Conservation (phyloP, 441 rosid species). For the Pelargonium citronellum region DNA sequence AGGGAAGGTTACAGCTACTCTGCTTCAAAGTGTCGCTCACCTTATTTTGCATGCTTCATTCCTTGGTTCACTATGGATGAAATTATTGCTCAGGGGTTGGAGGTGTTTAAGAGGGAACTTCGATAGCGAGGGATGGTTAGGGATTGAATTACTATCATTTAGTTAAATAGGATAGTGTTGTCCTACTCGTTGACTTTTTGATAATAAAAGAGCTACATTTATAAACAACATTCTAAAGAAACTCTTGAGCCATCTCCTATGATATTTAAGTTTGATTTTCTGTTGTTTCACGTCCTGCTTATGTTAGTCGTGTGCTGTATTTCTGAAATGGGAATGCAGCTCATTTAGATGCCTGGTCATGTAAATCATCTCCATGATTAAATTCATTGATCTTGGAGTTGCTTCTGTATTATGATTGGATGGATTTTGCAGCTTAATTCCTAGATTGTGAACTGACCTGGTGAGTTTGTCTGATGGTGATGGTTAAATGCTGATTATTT, state of each 20-base stretch:
- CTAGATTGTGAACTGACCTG: constrained; percentile 18
- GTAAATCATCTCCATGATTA: constrained; percentile 20
- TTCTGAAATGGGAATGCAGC: constrained; percentile 15
- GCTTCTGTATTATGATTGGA: constrained; percentile 20
- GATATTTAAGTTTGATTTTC: not conserved
- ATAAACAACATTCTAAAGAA: not conserved
- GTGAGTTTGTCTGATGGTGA: constrained; percentile 22
- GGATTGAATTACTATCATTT: not conserved
- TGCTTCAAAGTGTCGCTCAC: too few relatives aligned
- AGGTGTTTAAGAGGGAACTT: too few relatives aligned
- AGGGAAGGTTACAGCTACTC: not conserved
- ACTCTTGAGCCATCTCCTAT: not conserved
- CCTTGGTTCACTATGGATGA: too few relatives aligned
- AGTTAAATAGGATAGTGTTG: not conserved
- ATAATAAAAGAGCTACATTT: not conserved
- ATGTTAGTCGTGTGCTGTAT: not conserved
- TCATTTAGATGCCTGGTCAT: constrained; percentile 16
- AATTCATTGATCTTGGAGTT: constrained; percentile 24
- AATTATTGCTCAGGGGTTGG: too few relatives aligned
- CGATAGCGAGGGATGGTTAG: too few relatives aligned
- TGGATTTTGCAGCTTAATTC: constrained; percentile 26
- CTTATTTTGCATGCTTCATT: too few relatives aligned
- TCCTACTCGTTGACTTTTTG: not conserved
- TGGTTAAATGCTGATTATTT: constrained; percentile 1
- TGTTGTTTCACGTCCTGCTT: not conserved